Conservation (phyloP, 306 rosid species). For the Casuarina cunninghamiana region DNA sequence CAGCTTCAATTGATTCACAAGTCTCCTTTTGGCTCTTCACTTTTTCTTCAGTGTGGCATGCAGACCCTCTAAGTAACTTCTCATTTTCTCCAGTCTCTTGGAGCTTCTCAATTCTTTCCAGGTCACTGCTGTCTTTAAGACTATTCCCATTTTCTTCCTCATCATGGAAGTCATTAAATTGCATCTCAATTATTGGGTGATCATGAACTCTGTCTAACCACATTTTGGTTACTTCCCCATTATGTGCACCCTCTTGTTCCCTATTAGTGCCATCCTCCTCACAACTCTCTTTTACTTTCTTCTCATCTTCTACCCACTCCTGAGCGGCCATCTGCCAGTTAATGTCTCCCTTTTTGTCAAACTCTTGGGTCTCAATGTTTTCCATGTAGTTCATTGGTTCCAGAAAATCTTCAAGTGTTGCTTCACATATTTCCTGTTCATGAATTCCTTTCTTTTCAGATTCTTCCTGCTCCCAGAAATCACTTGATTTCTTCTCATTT, state of each 20-base stretch:
- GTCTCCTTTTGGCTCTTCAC: conserved; percentile 31
- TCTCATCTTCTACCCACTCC: conserved; percentile 38
- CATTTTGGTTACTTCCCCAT: conserved; percentile 37
- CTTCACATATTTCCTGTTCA: conserved; percentile 39
- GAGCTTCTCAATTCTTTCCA: conserved; percentile 38
- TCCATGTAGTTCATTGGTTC: conserved; percentile 26
- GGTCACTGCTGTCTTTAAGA: conserved; percentile 29
- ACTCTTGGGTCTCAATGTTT: conserved; percentile 22
- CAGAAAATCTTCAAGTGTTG: conserved; percentile 31
- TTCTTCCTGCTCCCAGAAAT: conserved; percentile 29
- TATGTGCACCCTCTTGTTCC: conserved; percentile 32
- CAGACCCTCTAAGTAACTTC: conserved; percentile 40
- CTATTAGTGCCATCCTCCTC: conserved; percentile 41
- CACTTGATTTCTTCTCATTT: conserved; percentile 26
- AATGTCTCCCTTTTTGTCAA: conserved; percentile 34
- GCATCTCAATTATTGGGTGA: conserved; percentile 32
- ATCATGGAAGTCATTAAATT: conserved; percentile 29
- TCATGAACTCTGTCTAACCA: conserved; percentile 31
- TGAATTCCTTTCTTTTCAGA: conserved; percentile 29
- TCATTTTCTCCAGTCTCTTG: conserved; percentile 35
- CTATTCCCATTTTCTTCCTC: conserved; percentile 41
- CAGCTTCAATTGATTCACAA: conserved; percentile 28
- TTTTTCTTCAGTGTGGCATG: conserved; percentile 39
- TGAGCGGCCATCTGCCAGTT: conserved; percentile 28
- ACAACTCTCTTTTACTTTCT: conserved; percentile 36